phyloP scores from a whole-genome alignment of 768 basidiomycete species.

The Lentinula boryana region DNA sequence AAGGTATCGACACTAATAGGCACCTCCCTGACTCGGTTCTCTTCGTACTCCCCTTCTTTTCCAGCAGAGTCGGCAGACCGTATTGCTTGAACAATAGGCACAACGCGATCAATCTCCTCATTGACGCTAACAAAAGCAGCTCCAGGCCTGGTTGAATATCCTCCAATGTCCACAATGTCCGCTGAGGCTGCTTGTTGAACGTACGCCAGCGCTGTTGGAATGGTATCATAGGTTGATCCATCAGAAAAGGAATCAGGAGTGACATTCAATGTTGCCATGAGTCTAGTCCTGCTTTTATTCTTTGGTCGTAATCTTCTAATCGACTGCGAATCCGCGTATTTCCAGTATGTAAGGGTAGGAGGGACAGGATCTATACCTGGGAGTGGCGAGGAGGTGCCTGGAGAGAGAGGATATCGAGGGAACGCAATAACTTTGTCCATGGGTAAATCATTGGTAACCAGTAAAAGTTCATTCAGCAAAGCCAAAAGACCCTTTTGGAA shows the following conservation, averaged over 20 bases:
- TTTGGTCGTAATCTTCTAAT: constrained; percentile 9
- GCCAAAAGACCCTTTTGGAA: constrained; percentile 38
- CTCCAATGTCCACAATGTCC: constrained; percentile 86
- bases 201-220: constrained; percentile 51
- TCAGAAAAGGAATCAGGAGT: constrained; percentile 98
- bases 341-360: constrained; percentile 46
- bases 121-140: constrained; percentile 57
- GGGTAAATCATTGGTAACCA: constrained; percentile 27
- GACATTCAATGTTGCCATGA: constrained; percentile 91
- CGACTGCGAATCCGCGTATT: constrained; percentile 23
- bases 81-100: constrained; percentile 62
- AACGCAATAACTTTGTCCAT: constrained; percentile 78
- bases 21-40: constrained; percentile 16
- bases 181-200: constrained; percentile 50
- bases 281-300: constrained; percentile 39
- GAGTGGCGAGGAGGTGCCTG: constrained; percentile 16
- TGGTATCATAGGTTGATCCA: constrained; percentile 52
- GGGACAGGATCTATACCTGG: constrained; percentile 29
- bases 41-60: not conserved
- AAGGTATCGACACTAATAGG: constrained; percentile 87
- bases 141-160: constrained; percentile 86
- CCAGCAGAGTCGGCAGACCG: constrained; percentile 24
- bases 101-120: constrained; percentile 70
- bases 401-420: constrained; percentile 43
- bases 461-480: constrained; percentile 38